Percentiles rank a stretch among this genome's conserved stretches.
Conservation (phyloP, 257 asterid genomes). For the Echium plantagineum region DNA sequence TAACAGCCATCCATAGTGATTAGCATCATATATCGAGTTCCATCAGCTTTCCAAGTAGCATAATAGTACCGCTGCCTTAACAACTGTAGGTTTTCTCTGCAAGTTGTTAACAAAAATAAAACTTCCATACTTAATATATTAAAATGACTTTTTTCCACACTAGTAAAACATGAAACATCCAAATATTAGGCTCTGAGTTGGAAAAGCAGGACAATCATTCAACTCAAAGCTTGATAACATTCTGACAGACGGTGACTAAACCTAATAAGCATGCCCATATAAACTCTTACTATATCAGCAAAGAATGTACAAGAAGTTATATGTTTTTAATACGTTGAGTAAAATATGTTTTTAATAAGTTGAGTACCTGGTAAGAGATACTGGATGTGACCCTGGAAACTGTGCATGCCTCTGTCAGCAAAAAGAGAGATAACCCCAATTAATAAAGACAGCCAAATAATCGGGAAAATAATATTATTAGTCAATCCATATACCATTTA, state of each 20-base stretch:
- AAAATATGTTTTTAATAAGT: constrained; percentile 16
- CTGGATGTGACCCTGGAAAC: constrained; percentile 98
- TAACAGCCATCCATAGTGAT: constrained; percentile 95
- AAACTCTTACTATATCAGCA: too few relatives aligned
- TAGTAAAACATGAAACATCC: too few relatives aligned
- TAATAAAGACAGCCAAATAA: background rate
- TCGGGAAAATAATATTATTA: background rate
- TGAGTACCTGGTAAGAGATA: constrained; percentile 78
- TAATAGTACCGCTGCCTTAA: constrained; percentile 90
- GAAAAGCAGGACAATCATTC: too few relatives aligned
- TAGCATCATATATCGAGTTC: constrained; percentile 98
- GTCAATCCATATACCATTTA: background rate
- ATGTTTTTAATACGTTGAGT: constrained; percentile 7
- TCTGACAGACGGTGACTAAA: too few relatives aligned
- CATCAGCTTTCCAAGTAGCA: constrained; percentile 99
- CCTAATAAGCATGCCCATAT: background rate
- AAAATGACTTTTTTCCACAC: background rate
- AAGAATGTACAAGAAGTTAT: background rate
- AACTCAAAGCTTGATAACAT: too few relatives aligned
- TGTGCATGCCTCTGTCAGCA: constrained; percentile 61
- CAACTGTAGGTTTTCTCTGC: constrained; percentile 87
- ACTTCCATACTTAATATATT: background rate
- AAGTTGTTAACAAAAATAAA: background rate
- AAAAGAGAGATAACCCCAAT: constrained; percentile 17
- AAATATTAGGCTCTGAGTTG: too few relatives aligned